Evolutionary conservation across 2,329 filamentous ascomycete genomes (phyloP).

Genomic region (Xylaria sp.): DNA sequence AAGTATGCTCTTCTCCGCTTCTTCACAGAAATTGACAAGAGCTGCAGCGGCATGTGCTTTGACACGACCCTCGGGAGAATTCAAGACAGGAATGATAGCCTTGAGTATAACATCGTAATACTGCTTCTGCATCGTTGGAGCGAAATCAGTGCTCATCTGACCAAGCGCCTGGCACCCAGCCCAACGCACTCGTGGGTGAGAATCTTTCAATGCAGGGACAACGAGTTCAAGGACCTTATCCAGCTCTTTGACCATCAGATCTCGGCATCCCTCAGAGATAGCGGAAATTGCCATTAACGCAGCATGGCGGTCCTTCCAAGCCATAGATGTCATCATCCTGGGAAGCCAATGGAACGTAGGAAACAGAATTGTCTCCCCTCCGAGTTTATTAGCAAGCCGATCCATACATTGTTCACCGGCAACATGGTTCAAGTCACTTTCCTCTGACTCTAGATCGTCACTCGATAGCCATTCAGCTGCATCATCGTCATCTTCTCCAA

Average conservation of each 20-base stretch:
- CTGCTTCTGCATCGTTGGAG: constrained; percentile 96
- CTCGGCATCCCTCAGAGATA: constrained; percentile 95
- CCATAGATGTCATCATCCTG: constrained; percentile 93
- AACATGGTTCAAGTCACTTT: constrained; percentile 97
- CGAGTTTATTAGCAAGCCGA: constrained; percentile 94
- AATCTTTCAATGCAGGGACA: constrained; percentile 88
- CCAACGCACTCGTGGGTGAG: constrained; percentile 94
- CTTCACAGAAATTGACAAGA: constrained; percentile 98
- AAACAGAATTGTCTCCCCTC: constrained; percentile 89
- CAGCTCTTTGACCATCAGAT: constrained; percentile 93
- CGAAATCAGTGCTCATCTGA: constrained; percentile 99
- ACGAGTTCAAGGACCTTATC: constrained; percentile 94
- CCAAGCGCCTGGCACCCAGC: constrained; percentile 98
- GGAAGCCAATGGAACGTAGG: constrained; percentile 98
- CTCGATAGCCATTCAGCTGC: constrained; percentile 91
- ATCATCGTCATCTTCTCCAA: constrained; percentile 94
- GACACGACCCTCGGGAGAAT: constrained; percentile 89
- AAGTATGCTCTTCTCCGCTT: constrained; percentile 90
- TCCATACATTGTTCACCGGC: constrained; percentile 99
- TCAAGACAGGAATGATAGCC: constrained; percentile 90
- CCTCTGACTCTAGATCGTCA: constrained; percentile 94
- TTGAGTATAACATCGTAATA: constrained; percentile 89
- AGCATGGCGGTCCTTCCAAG: constrained; percentile 95
- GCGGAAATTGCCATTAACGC: constrained; percentile 99
- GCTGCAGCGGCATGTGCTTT: constrained; percentile 98